phyloP scores from a whole-genome alignment of 1,139 yeast genomes.

The Debaryomycetaceae sp. region DNA sequence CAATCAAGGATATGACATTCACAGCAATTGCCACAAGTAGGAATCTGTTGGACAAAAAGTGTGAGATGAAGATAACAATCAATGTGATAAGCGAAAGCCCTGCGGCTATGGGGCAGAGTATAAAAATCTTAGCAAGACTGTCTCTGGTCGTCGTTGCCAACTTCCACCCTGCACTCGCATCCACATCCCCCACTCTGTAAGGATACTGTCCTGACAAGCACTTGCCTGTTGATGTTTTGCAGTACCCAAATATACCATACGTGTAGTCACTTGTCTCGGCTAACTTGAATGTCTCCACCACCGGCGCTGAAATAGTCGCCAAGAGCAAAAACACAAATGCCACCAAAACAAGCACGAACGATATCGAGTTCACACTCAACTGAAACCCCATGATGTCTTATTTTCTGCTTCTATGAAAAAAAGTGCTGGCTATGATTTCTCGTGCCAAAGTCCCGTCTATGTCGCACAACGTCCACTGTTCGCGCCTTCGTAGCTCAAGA shows the following conservation, averaged over 20 bases:
- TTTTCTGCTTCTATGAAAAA: background rate
- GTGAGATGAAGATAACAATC: conserved; percentile 37
- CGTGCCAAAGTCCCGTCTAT: too few species aligned
- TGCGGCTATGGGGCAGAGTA: conserved; percentile 79
- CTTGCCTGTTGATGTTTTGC: conserved; percentile 29
- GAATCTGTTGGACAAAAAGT: conserved; percentile 17
- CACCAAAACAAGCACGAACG: conserved; percentile 30
- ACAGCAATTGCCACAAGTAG: conserved; percentile 25
- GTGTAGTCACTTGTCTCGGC: conserved; percentile 44
- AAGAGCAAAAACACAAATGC: conserved; percentile 50
- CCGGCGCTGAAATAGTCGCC: conserved; percentile 51
- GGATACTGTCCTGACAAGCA: conserved; percentile 52
- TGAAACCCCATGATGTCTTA: conserved; percentile 13
- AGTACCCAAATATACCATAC: conserved; percentile 88
- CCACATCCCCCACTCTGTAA: conserved; percentile 17
- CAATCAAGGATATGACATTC: conserved; percentile 45
- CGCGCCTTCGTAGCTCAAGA: too few species aligned
- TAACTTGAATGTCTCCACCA: conserved; percentile 33
- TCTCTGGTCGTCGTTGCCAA: conserved; percentile 46
- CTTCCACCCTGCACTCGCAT: conserved; percentile 22
- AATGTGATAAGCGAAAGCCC: conserved; percentile 58
- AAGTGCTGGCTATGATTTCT: too few species aligned
- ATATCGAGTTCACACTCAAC: conserved; percentile 27
- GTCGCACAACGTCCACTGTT: too few species aligned
- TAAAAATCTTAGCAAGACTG: conserved; percentile 65